These are phyloP conservation scores for Cenococcum geophilum DNA, from an alignment of 495 filamentous ascomycete species.

Conservation along the genomic window DNA sequence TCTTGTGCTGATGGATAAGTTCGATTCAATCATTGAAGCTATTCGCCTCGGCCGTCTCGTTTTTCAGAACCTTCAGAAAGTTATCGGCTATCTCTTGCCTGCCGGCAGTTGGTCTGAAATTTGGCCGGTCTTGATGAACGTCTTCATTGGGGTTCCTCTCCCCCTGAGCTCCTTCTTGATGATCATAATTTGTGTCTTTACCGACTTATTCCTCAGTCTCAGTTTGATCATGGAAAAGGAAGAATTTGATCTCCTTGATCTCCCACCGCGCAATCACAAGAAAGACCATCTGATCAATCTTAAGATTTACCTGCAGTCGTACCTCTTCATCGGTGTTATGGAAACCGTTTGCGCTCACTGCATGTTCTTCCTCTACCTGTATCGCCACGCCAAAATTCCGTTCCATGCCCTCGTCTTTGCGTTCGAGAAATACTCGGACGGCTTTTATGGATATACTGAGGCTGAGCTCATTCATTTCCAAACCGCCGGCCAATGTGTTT, in stretches of 20 bases:
- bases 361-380: conserved; percentile 52
- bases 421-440: conserved; percentile 44
- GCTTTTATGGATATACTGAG: conserved; percentile 45
- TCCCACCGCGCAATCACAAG: conserved; percentile 32
- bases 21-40: conserved; percentile 24
- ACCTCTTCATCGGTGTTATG: conserved; percentile 48
- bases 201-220: conserved; percentile 35
- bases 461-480: conserved; percentile 43
- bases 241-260: conserved; percentile 35
- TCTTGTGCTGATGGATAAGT: conserved; percentile 29
- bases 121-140: conserved; percentile 39
- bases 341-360: conserved; percentile 45
- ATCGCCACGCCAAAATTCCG: conserved; percentile 43
- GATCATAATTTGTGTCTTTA: conserved; percentile 41
- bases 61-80: conserved; percentile 32
- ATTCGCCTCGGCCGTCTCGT: conserved; percentile 28
- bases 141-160: conserved; percentile 39
- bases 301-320: conserved; percentile 47
- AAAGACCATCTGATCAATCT: conserved; percentile 44
- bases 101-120: conserved; percentile 39
- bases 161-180: conserved; percentile 36
- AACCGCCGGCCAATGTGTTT: conserved; percentile 29
- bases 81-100: conserved; percentile 23
- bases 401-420: conserved; percentile 43
- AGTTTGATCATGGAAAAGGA: conserved; percentile 37